These are phyloP conservation scores for Lactarius psammicola DNA, from an alignment of 768 basidiomycete species.

Conservation along the genomic window DNA sequence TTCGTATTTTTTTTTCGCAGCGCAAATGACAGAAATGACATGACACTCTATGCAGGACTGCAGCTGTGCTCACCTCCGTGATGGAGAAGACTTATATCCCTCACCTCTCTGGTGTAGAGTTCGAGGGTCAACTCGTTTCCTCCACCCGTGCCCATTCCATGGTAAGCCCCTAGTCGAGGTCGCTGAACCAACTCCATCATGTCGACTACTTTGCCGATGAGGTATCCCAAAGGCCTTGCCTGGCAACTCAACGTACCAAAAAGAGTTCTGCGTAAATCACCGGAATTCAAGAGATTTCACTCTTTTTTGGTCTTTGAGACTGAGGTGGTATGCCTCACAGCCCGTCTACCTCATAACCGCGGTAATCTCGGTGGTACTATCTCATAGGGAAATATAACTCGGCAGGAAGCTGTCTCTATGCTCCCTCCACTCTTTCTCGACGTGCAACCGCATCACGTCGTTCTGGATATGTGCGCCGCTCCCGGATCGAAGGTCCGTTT, in stretches of 20 bases:
- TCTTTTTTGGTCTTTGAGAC: slow-evolving; percentile 97
- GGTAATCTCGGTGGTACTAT: background rate
- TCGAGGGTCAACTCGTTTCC: slow-evolving; percentile 74
- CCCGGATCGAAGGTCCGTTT: slow-evolving; percentile 86
- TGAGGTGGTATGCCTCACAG: slow-evolving; percentile 68
- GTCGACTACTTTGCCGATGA: slow-evolving; percentile 34
- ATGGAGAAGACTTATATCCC: slow-evolving; percentile 82
- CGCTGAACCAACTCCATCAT: slow-evolving; percentile 5
- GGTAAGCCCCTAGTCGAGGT: slow-evolving; percentile 47
- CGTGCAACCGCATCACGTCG: slow-evolving; percentile 91
- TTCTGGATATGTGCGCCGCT: slow-evolving; percentile 97
- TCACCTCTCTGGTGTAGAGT: slow-evolving; percentile 61
- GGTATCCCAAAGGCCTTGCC: slow-evolving; percentile 93
- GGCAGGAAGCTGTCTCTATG: slow-evolving; percentile 99
- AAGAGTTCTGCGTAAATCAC: slow-evolving; percentile 78
- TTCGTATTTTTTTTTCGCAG: too few species aligned
- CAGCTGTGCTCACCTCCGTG: slow-evolving; percentile 72
- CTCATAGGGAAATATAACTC: slow-evolving; percentile 83
- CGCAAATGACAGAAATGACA: slow-evolving; percentile 26
- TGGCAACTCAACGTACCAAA: slow-evolving; percentile 97
- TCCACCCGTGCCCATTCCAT: slow-evolving; percentile 81
- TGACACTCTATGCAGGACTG: slow-evolving; percentile 44
- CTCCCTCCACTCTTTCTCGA: slow-evolving; percentile 94
- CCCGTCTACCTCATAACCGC: background rate
- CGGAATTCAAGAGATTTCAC: slow-evolving; percentile 93